Evolutionary conservation across 441 rosid species (phyloP).

Genomic region (Syzygium syzygioides): DNA sequence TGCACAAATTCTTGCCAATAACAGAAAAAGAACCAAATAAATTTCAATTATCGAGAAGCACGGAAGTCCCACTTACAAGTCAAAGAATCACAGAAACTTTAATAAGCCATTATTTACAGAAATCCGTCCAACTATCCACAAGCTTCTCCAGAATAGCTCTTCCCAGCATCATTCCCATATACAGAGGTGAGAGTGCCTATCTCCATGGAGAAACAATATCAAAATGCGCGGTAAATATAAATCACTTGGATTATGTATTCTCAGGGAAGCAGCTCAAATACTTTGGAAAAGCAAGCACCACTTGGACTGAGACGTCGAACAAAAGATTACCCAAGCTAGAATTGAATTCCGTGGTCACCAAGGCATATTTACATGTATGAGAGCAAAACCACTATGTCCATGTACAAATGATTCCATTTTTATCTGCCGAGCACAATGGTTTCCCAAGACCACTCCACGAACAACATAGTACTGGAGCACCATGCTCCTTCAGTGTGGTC

Average conservation of each 20-base stretch:
- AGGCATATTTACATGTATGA: background rate
- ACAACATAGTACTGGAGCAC: constrained; percentile 76
- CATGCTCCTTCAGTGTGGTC: constrained; percentile 72
- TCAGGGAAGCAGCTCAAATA: background rate
- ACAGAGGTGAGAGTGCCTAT: background rate
- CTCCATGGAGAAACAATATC: background rate
- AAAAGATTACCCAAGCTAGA: background rate
- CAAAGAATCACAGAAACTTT: background rate
- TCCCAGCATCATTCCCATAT: background rate
- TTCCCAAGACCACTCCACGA: constrained; percentile 91
- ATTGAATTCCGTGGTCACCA: background rate
- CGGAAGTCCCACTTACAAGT: background rate
- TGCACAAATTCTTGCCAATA: background rate
- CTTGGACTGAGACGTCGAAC: background rate
- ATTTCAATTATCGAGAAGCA: background rate
- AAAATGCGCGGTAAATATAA: background rate
- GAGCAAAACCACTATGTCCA: constrained; percentile 38
- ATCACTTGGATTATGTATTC: background rate
- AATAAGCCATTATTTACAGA: background rate
- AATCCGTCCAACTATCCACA: background rate
- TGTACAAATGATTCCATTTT: constrained; percentile 66
- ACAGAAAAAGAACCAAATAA: background rate
- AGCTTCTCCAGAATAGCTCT: background rate
- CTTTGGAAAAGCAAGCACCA: background rate
- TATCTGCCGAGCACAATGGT: constrained; percentile 87